phyloP scores from a whole-genome alignment of 495 filamentous ascomycete species.

The Aspergillus indologenus region DNA sequence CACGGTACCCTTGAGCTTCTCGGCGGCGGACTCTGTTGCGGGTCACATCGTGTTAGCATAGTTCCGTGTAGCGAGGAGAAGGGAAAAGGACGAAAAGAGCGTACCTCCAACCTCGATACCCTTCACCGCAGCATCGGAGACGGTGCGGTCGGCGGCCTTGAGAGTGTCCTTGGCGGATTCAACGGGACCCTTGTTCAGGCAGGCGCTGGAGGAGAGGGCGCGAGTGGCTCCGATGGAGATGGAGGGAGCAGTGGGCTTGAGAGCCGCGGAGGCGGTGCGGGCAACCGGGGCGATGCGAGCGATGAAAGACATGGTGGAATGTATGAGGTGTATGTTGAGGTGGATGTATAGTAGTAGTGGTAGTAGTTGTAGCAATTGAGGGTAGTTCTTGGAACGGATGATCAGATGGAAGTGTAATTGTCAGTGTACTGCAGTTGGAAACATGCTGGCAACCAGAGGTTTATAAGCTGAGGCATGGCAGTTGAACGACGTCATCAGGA shows the following conservation, averaged over 20 bases:
- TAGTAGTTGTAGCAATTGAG: slow-evolving; percentile 9
- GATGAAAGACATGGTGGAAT: slow-evolving; percentile 29
- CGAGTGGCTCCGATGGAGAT: slow-evolving; percentile 20
- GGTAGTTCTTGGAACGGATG: not conserved
- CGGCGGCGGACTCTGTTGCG: slow-evolving; percentile 42
- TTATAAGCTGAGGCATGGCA: not conserved
- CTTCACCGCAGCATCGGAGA: slow-evolving; percentile 56
- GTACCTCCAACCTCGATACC: slow-evolving; percentile 59
- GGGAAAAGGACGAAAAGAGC: slow-evolving; percentile 18
- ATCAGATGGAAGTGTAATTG: not conserved
- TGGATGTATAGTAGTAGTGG: not conserved
- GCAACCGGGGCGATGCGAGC: slow-evolving; percentile 19
- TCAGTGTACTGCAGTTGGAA: too few species aligned
- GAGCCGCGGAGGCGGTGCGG: slow-evolving; percentile 23
- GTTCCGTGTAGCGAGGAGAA: not conserved
- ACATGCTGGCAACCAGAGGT: not conserved
- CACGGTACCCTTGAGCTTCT: slow-evolving; percentile 40
- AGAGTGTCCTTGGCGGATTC: slow-evolving; percentile 55
- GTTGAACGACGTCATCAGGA: not conserved
- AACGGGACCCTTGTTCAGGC: slow-evolving; percentile 33
- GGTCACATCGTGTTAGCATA: slow-evolving; percentile 5
- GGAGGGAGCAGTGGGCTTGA: slow-evolving; percentile 15
- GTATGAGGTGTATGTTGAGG: not conserved
- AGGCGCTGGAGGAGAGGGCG: slow-evolving; percentile 33
- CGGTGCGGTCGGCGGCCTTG: slow-evolving; percentile 52